Base-by-base conservation (phyloP, 1,284 basidiomycete species). In the Sanghuangporus weigelae region DNA sequence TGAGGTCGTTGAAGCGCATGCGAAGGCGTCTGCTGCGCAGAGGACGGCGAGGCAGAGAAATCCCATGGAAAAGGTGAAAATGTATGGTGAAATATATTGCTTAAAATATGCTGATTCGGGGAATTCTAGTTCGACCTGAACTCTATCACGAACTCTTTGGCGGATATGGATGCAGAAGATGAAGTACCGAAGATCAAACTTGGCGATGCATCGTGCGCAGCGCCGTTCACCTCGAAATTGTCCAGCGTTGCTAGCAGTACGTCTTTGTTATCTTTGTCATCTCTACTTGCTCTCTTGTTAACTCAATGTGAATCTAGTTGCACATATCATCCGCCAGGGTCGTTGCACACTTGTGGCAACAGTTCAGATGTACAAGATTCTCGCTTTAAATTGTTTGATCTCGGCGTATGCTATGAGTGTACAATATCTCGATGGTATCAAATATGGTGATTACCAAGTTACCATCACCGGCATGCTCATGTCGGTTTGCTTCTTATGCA, bases 341-440 rank as follows among this genome's bases (percentile, higher is more conserved):
- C 90, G 95, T 53, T 97, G 95, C 79, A 98, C 95, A 0, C 86
- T 98, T 14, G 95, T 98, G 50, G 95, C 95, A 1, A 98, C 95
- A 1, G 92, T 96, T 63, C 96, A 98, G 77, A 98, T 98, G 95
- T 98, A 97, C 87, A 97, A 97, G 81, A 98, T 98, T 69, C 81
- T 98, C 44, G 95, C 95, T 2, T 79, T 97, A 66, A 98, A 98
- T 75, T 97, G 95, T 73, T 80, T 98, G 48, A 98, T 98, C 74
- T 96, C 95, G 2, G 95, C 95, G 38, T 98, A 96, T 78, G 95
- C 92, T 74, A 79, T 98, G 67, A 95, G 92, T 70, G 96, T 98
- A 26, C 95, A 96, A 75, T 97, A 98, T 73, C 81, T 98, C 16
- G 95, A 98, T 68, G 96, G 95, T 31, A 96, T 98, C 83, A 98